Percentiles rank a stretch among this genome's conserved stretches.
These are phyloP conservation scores for Debaryomyces hansenii DNA, from an alignment of 805 yeast species.

Conservation along the genomic window DNA sequence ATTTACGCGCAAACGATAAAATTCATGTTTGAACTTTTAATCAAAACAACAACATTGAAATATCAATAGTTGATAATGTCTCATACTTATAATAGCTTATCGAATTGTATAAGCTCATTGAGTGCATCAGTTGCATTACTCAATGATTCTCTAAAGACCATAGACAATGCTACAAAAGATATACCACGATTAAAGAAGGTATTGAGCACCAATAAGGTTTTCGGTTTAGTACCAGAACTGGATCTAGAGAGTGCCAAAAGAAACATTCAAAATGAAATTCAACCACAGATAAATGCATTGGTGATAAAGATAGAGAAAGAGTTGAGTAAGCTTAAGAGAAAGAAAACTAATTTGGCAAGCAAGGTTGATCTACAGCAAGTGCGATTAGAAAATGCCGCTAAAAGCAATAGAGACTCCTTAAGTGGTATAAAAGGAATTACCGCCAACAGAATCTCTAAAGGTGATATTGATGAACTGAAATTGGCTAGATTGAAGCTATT, in stretches of 20 bases:
- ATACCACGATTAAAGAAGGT: constrained; percentile 38
- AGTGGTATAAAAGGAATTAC: constrained; percentile 7
- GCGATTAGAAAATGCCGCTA: constrained; percentile 24
- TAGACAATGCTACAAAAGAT: constrained; percentile 40
- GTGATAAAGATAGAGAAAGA: constrained; percentile 31
- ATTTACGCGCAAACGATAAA: not conserved
- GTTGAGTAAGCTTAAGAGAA: constrained; percentile 31
- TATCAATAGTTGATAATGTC: constrained; percentile 3
- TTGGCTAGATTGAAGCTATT: constrained; percentile 38
- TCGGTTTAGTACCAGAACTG: constrained; percentile 51
- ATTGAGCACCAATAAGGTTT: constrained; percentile 46
- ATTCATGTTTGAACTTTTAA: not conserved
- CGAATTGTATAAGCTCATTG: constrained; percentile 21
- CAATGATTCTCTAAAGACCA: constrained; percentile 27
- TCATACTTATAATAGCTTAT: constrained; percentile 10
- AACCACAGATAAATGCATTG: constrained; percentile 41
- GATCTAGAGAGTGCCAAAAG: constrained; percentile 44
- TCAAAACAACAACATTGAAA: not conserved
- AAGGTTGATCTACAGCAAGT: constrained; percentile 43
- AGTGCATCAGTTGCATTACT: constrained; percentile 34
- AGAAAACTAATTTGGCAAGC: constrained; percentile 28
- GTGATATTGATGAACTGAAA: constrained; percentile 31
- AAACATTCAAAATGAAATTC: constrained; percentile 33
- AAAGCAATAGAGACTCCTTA: constrained; percentile 9
- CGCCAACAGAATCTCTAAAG: constrained; percentile 13